phyloP scores from a whole-genome alignment of 345 rosid species.

The Tarenaya hassleriana region DNA sequence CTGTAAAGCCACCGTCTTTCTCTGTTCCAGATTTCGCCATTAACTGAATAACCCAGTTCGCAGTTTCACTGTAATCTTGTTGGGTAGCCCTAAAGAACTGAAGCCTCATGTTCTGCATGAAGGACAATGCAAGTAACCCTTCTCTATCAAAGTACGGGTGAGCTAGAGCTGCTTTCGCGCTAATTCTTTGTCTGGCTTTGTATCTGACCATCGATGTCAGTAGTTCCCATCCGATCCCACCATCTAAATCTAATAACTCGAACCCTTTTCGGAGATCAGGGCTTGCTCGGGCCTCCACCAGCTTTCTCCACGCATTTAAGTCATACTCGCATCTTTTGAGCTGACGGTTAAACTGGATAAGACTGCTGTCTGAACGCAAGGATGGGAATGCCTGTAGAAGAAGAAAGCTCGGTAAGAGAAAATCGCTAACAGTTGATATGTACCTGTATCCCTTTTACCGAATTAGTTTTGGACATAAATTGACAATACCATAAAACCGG shows the following conservation, averaged over 20 bases:
- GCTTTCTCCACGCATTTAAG: conserved; percentile 72
- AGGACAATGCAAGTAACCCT: conserved; percentile 64
- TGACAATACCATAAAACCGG: too few relatives aligned
- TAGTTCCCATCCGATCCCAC: conserved; percentile 94
- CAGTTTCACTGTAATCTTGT: conserved; percentile 86
- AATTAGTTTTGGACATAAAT: too few relatives aligned
- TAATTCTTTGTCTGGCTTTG: conserved; percentile 84
- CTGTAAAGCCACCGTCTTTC: conserved; percentile 91
- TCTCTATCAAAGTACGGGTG: conserved; percentile 79
- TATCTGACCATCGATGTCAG: conserved; percentile 81
- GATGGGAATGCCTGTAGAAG: conserved; percentile 68
- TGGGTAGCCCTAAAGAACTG: conserved; percentile 74
- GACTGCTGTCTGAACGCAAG: conserved; percentile 70
- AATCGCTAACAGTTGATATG: too few relatives aligned
- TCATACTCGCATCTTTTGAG: conserved; percentile 88
- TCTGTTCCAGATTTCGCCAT: conserved; percentile 93
- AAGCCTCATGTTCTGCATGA: conserved; percentile 81
- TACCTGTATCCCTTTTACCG: too few relatives aligned
- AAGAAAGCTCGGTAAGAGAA: conserved; percentile 2
- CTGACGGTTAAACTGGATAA: conserved; percentile 92
- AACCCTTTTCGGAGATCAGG: conserved; percentile 71
- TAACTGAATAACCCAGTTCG: conserved; percentile 60
- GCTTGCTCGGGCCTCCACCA: conserved; percentile 77
- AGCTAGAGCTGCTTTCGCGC: conserved; percentile 84
- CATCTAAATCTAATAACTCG: conserved; percentile 70